phyloP scores from a whole-genome alignment of 345 rosid species.

The Arabis alpina region DNA sequence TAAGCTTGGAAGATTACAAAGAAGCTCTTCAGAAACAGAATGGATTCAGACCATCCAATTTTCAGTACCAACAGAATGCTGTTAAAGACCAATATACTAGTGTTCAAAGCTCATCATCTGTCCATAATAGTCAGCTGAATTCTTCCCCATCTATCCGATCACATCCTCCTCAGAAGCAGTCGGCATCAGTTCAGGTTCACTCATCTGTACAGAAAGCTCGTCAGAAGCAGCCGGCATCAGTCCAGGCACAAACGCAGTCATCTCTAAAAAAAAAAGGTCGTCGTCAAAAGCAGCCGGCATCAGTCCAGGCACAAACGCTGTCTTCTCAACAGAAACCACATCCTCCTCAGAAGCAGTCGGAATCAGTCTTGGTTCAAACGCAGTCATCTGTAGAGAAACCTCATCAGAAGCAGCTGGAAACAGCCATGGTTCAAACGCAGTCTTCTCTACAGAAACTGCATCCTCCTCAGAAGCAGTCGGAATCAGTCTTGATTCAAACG shows the following conservation, averaged over 20 bases:
- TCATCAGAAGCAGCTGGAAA: conserved; percentile 47
- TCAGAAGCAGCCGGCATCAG: conserved; percentile 54
- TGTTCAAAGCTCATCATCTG: conserved; percentile 43
- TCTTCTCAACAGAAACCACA: conserved; percentile 57
- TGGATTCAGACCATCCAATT: conserved; percentile 53
- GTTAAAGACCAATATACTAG: conserved; percentile 47
- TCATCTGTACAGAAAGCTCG: conserved; percentile 58
- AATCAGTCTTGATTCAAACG: conserved; percentile 58
- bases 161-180: conserved; percentile 53
- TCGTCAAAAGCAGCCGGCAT: conserved; percentile 52
- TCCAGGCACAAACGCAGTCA: conserved; percentile 56
- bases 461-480: conserved; percentile 54
- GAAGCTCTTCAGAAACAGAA: conserved; percentile 54
- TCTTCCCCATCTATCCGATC: conserved; percentile 47
- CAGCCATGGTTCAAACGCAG: conserved; percentile 37
- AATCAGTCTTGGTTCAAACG: conserved; percentile 59
- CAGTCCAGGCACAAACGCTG: conserved; percentile 57
- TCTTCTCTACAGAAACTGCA: conserved; percentile 58
- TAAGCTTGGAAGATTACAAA: conserved; percentile 50
- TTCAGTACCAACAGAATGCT: conserved; percentile 54
- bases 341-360: conserved; percentile 55
- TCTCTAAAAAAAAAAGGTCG: conserved; percentile 59
- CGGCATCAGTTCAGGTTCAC: conserved; percentile 54
- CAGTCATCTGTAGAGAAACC: conserved; percentile 55
- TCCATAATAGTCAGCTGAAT: conserved; percentile 48